A percentile compares a stretch with the other conserved stretches of the same genome.
Conservation (phyloP, 352 stramenopile species). For the Globisporangium sylvaticum region DNA sequence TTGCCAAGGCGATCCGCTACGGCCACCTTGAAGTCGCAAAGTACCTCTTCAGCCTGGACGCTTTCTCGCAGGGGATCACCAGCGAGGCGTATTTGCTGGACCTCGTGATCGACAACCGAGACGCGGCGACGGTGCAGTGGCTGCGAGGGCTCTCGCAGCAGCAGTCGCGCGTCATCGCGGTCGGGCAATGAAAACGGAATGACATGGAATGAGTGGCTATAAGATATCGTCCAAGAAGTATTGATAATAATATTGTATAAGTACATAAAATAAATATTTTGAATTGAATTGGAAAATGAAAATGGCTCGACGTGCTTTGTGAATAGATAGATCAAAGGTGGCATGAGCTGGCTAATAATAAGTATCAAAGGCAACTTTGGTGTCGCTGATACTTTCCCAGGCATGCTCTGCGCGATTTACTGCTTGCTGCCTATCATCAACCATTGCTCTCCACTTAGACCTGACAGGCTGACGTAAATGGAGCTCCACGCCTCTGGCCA, state of each 20-base stretch:
- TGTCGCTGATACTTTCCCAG: background rate
- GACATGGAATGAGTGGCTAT: background rate
- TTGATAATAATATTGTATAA: background rate
- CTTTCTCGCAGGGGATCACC: background rate
- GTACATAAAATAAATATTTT: background rate
- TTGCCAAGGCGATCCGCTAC: background rate
- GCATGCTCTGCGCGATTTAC: background rate
- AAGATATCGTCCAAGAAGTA: background rate
- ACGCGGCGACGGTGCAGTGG: background rate
- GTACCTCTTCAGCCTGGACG: background rate
- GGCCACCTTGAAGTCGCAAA: background rate
- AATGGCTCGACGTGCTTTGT: background rate
- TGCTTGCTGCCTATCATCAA: background rate
- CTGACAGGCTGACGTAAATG: slow-evolving; percentile 5
- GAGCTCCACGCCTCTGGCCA: slow-evolving; percentile 3
- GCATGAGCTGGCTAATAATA: background rate
- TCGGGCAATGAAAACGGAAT: background rate
- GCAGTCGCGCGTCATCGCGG: background rate
- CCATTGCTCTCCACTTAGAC: background rate
- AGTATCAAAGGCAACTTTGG: background rate
- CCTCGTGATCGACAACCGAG: background rate
- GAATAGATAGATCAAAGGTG: background rate
- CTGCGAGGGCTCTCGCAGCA: background rate
- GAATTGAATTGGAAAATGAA: background rate
- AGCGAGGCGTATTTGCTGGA: background rate